A percentile compares a stretch with the other conserved stretches of the same genome.
Conservation (phyloP, 2,329 filamentous ascomycete species). For the Penicillium sp. region DNA sequence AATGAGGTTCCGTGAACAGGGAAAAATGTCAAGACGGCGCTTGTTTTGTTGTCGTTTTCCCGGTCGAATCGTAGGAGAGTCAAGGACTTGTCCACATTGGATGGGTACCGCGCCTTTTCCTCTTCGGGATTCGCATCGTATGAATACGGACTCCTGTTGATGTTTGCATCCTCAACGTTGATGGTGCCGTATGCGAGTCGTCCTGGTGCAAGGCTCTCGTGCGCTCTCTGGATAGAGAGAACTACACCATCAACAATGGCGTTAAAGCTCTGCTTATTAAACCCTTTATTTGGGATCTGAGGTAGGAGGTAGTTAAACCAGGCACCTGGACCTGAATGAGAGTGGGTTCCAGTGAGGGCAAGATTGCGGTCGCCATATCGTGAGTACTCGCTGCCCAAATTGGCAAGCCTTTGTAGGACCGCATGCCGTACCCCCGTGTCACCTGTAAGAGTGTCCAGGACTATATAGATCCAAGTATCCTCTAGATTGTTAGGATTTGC, state of each 20-base stretch:
- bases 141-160: conserved; percentile 86
- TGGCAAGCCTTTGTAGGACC: conserved; percentile 75
- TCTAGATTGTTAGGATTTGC: conserved; percentile 67
- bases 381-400: conserved; percentile 72
- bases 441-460: conserved; percentile 84
- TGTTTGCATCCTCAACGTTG: conserved; percentile 75
- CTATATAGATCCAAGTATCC: conserved; percentile 83
- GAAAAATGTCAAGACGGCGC: conserved; percentile 88
- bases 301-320: conserved; percentile 95
- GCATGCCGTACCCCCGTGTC: conserved; percentile 88
- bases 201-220: conserved; percentile 72
- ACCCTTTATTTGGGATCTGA: conserved; percentile 86
- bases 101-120: conserved; percentile 72
- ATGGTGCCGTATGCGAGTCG: conserved; percentile 72
- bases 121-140: conserved; percentile 83
- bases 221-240: conserved; percentile 79
- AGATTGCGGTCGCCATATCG: conserved; percentile 80
- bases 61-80: conserved; percentile 80
- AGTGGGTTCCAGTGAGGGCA: conserved; percentile 90
- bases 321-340: conserved; percentile 86
- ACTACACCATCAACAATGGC: conserved; percentile 88
- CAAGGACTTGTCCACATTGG: conserved; percentile 75
- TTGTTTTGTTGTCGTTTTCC: conserved; percentile 73
- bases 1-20: conserved; percentile 91
- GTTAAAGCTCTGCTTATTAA: conserved; percentile 82